Base-by-base conservation (phyloP, 192 early-diverging fungal genomes). In the Podila epigama region DNA sequence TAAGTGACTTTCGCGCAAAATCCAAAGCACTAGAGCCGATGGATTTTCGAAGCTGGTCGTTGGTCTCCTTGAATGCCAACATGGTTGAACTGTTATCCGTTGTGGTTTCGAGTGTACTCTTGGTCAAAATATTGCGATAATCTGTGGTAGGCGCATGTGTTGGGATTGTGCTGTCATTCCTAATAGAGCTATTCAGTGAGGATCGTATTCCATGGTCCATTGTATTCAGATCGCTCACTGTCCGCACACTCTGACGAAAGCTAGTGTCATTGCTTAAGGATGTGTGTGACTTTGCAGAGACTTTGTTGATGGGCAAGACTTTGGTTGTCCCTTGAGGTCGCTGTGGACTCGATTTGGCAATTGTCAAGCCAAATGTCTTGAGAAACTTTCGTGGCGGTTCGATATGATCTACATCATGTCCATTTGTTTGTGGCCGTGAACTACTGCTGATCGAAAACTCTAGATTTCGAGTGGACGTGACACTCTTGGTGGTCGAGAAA, bases 1-100 rank as follows among this genome's bases (percentile, higher is more conserved):
- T 71, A 18, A 71, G 52, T 1, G 69, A 71, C 27, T 63, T 71
- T 42, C 69, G 58, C 7, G 69, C 69, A 44, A 62, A 64, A 8
- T 71, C 69, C 62, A 71, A 51, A 11, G 59, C 48, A 13, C 39
- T 56, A 8, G 40, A 37, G 5, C 39, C 29, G 13, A 63, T 18
- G 6, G 69, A 40, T 8, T 33, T 58, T 32, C 42, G 57, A 9
- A 20, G 41, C 9, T 16, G 33, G 25, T 39, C 20, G n/a, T 48
- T 48, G 16, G 44, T 48, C 9, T 48, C 44, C 44, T 18, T 48
- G n/a, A 48, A 44, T 44, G 42, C 16, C 8, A 20, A 42, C 15
- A 18, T 20, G 42, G 4, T 20, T 20, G 42, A 48, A 15, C 44
- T 22, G 15, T 48, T n/a, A n/a, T n/a, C n/a, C n/a, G n/a, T n/a